Base-by-base conservation (phyloP, 805 yeast genomes). In the Starmerella powellii region DNA sequence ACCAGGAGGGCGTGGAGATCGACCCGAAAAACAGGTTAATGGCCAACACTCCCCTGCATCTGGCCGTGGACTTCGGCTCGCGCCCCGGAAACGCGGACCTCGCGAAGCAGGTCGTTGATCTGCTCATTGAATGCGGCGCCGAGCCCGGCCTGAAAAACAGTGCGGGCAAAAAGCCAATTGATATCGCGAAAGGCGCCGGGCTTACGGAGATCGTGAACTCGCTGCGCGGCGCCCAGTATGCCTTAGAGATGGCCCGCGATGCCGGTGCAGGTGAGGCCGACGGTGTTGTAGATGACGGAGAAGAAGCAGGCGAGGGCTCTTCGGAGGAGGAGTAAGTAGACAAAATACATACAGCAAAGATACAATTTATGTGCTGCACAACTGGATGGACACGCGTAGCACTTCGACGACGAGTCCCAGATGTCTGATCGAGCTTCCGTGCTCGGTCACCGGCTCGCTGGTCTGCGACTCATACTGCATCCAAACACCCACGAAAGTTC, bases 31-130 rank as follows among this genome's bases (percentile, higher is more conserved):
- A 81, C 59, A 69, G 76, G 29, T 44, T 71, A 23, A 80, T 79
- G 40, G 87, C 86, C 30, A 87, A 83, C 50, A 84, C 96, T 1
- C 96, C 98, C 12, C 70, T 91, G 49, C 97, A 88, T 61, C 64
- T 73, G 47, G 93, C 95, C 4, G 94, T 79, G 11, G 72, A 72
- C 47, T 88, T 81, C 59, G 70, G 87, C 12, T 33, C 31, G 3
- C 34, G 40, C 11, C 66, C 67, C 35, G 77, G 75, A 20, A 95
- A 88, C 56, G 83, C 91, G 0, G 95, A 83, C 46, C 86, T 80
- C 60, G 95, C 94, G 1, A 64, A 41, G 41, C 54, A 48, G 17
- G 43, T 59, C 11, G 65, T 78, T 11, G 94, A 83, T 55, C 80
- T 79, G 58, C 70, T 91, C 48, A 65, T 91, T 31, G 95, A 87